These are phyloP conservation scores for Corymbia maculata DNA, from an alignment of 345 rosid species.

Conservation along the genomic window DNA sequence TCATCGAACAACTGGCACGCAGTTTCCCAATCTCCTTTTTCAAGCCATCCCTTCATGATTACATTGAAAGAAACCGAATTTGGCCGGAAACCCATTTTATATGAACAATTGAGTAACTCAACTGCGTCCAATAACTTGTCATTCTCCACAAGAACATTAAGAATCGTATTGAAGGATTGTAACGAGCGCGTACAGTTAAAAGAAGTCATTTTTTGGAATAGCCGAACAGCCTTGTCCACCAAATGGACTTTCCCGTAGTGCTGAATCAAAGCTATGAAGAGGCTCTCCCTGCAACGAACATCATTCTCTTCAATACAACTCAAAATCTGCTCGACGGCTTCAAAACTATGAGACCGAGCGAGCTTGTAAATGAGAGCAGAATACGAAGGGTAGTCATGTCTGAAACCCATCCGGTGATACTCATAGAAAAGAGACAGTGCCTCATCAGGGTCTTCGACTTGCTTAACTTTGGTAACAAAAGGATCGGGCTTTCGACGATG, in stretches of 20 bases:
- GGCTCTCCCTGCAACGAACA: constrained; percentile 46
- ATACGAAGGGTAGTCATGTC: constrained; percentile 76
- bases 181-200: constrained; percentile 58
- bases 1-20: constrained; percentile 2
- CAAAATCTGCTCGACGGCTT: constrained; percentile 49
- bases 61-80: constrained; percentile 73
- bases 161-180: constrained; percentile 54
- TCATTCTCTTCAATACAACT: constrained; percentile 23
- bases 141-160: constrained; percentile 62
- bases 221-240: constrained; percentile 43
- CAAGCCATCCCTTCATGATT: constrained; percentile 43
- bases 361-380: constrained; percentile 73
- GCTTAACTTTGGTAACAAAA: constrained; percentile 47
- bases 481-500: constrained; percentile 9
- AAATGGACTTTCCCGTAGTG: constrained; percentile 55
- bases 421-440: constrained; percentile 64
- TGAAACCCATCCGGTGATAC: constrained; percentile 42
- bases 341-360: constrained; percentile 50
- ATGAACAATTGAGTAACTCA: constrained; percentile 26
- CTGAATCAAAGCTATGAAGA: constrained; percentile 61
- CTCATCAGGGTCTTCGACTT: constrained; percentile 36
- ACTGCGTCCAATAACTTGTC: constrained; percentile 39
- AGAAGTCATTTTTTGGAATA: constrained; percentile 31
- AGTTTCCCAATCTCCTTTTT: not conserved
- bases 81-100: constrained; percentile 44